Conservation (phyloP, 306 rosid genomes). For the Rosa rugosa region DNA sequence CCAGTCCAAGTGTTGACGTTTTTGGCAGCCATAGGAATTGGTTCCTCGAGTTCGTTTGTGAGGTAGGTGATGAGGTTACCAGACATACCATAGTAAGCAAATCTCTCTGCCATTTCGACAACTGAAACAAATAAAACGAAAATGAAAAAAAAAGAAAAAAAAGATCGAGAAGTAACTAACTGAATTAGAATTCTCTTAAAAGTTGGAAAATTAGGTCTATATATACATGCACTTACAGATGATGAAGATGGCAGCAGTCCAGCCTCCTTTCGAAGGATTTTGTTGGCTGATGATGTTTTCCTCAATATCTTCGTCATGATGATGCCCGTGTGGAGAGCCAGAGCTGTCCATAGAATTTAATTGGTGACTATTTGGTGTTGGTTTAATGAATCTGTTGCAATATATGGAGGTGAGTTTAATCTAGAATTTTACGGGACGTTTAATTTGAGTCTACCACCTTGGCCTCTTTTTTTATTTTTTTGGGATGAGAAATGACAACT, state of each 20-base stretch:
- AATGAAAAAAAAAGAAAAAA: no score
- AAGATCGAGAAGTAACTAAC: no score
- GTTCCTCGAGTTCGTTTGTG: conserved; percentile 28
- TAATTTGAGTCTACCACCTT: no score
- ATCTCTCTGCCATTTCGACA: conserved; percentile 57
- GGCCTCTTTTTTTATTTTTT: no score
- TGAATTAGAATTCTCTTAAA: no score
- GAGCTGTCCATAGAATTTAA: neutral
- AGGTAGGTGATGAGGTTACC: conserved; percentile 48
- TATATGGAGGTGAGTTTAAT: neutral
- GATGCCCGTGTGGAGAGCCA: neutral
- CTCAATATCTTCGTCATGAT: neutral
- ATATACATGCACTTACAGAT: no score
- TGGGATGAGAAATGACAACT: no score
- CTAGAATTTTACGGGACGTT: no score
- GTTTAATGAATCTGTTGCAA: neutral
- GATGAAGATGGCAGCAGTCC: no score
- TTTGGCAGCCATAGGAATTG: conserved; percentile 36
- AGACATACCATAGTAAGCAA: conserved; percentile 39
- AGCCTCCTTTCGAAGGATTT: neutral
- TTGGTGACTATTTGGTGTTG: neutral
- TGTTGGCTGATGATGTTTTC: neutral
- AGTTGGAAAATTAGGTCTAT: no score
- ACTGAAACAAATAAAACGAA: conserved; percentile 18
- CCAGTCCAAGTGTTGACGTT: conserved; percentile 54